Evolutionary conservation across 2,329 filamentous ascomycete species (phyloP), one percentile per base, ranked within the genome.

Genomic region (Bipolaris sorokiniana): DNA sequence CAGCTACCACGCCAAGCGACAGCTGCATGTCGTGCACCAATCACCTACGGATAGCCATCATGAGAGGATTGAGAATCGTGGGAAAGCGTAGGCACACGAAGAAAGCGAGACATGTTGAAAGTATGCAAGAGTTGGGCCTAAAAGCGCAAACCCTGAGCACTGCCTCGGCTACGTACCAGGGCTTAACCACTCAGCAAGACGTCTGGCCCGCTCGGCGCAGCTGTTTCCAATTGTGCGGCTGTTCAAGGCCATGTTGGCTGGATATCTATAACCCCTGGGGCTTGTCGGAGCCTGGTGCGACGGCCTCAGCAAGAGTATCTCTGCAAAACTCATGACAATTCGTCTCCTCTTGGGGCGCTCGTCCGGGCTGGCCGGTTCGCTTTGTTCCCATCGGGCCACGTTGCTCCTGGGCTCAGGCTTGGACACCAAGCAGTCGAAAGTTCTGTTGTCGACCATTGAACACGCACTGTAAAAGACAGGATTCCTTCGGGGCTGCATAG

Each of bases 121-220:
- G 44, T 51, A 51, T 52, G 53, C 57, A 66, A 56, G 51, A 52
- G 46, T 47, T 61, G 51, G 51, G 54, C 56, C 36, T 42, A 46
- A 36, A 23, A 54, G 51, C 51, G 28, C 42, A 50, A 52, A 47
- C 42, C 51, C 46, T 37, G 50, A 56, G 50, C 48, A 62, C 52
- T 49, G 45, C 41, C 52, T 52, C 46, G 62, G 54, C 68, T 67
- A 66, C 64, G 49, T 67, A 70, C 66, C 66, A 61, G 46, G 56
- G 55, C 56, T 48, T 53, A 56, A 59, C 51, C 53, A 61, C 52
- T 59, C 62, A 56, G 56, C 56, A 50, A 57, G 50, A 46, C 51
- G 53, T 52, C 36, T 42, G 52, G 31, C 56, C 52, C 38, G 51
- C 56, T 55, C 37, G 58, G 65, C 64, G 62, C 59, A 62, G 64